Percentiles rank a stretch among this genome's conserved stretches.
These are phyloP conservation scores for Spathaspora passalidarum DNA, from an alignment of 805 yeast species.

Conservation along the genomic window DNA sequence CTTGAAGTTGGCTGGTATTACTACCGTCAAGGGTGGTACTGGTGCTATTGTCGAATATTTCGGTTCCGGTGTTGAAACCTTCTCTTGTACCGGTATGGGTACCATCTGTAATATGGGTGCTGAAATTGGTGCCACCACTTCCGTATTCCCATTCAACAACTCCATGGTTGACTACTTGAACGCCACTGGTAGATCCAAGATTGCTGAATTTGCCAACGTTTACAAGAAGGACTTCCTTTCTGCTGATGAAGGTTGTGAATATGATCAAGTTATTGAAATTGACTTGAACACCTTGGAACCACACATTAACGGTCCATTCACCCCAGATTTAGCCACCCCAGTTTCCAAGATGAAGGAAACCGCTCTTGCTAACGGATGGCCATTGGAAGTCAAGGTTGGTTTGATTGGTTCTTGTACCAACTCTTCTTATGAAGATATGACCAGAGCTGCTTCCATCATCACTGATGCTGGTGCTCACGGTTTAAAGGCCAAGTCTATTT, in stretches of 20 bases:
- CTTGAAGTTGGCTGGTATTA: slow-evolving; percentile 86
- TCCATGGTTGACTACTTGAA: slow-evolving; percentile 83
- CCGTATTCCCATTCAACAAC: slow-evolving; percentile 94
- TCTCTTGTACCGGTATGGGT: slow-evolving; percentile 98
- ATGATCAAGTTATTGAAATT: slow-evolving; percentile 89
- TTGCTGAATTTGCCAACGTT: slow-evolving; percentile 74
- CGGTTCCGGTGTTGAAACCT: slow-evolving; percentile 90
- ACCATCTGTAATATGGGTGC: slow-evolving; percentile 99
- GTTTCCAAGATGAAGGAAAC: slow-evolving; percentile 82
- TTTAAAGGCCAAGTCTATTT: slow-evolving; percentile 85
- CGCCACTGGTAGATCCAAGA: slow-evolving; percentile 82
- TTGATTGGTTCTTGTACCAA: slow-evolving; percentile 98
- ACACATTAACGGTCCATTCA: slow-evolving; percentile 95
- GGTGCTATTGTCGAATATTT: slow-evolving; percentile 95
- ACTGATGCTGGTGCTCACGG: slow-evolving; percentile 90
- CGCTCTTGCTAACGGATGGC: slow-evolving; percentile 88
- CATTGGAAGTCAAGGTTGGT: slow-evolving; percentile 88
- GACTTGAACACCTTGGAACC: slow-evolving; percentile 90
- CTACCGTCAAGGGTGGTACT: slow-evolving; percentile 98
- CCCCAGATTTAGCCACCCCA: slow-evolving; percentile 97
- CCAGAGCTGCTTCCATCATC: slow-evolving; percentile 91
- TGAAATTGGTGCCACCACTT: slow-evolving; percentile 97
- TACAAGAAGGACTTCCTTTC: slow-evolving; percentile 63
- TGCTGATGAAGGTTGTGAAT: slow-evolving; percentile 92
- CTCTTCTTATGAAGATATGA: slow-evolving; percentile 98